Evolutionary conservation across 1,284 basidiomycete species (phyloP), one percentile per base, ranked within the genome.

Genomic region (Ganoderma multipileum): DNA sequence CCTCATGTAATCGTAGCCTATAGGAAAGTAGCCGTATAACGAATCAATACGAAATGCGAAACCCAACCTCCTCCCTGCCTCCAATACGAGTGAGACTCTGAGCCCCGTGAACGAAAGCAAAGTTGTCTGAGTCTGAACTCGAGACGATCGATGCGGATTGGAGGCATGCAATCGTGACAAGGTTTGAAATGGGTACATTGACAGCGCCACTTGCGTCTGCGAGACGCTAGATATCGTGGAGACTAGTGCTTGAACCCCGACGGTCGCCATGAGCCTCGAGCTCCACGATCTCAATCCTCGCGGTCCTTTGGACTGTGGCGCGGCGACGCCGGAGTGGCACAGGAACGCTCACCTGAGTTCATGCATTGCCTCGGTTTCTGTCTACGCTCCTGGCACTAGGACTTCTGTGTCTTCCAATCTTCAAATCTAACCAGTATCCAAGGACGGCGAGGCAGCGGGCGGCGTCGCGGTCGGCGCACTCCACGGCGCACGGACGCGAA

Each of bases 1-100:
- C 68, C 61, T 65, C 65, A 60, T 75, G 73, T 75, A 76, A 75
- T 76, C 70, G 72, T 76, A 76, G 75, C 68, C 71, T 75, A 76
- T 72, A 74, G 72, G 74, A 76, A 47, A 74, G 70, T 70, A 74
- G 69, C 73, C 71, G 67, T 72, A 70, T 68, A 70, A 69, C 65
- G 70, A 71, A 70, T 71, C 61, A 74, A 75, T 70, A 63, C 62
- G 71, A 72, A 74, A 71, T 55, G 71, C 68, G 71, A 73, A 72
- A 66, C 66, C 54, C 36, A 44, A 20, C 44, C 11, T 18, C 6
- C 14, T 9, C 26, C 5, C 47, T 50, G 6, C 33, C 16, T 18
- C 39, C 39, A 18, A 26, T 42, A 14, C 38, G 41, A 28, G 60
- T 59, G 8, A n/a, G n/a, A n/a, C n/a, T n/a, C 23, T 36, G n/a